Percentiles rank a stretch among this genome's conserved stretches.
Conservation (phyloP, 495 filamentous ascomycete genomes). For the Parmelia sp. region DNA sequence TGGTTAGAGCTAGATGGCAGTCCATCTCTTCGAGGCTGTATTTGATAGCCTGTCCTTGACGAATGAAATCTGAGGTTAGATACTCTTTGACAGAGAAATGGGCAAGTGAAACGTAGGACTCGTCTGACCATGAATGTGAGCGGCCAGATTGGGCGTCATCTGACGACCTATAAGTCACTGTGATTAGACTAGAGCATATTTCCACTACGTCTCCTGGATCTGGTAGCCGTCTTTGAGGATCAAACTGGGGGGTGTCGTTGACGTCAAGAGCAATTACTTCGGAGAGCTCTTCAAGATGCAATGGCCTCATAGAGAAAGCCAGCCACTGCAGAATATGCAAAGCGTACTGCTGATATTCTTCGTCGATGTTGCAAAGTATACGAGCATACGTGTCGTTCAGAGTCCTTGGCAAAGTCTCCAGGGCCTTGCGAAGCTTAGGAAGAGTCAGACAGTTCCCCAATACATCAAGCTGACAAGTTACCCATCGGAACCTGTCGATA, state of each 20-base stretch:
- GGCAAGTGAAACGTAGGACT: neutral
- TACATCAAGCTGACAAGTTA: conserved; percentile 35
- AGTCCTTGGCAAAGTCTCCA: conserved; percentile 31
- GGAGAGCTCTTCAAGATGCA: conserved; percentile 28
- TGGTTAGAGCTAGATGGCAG: neutral
- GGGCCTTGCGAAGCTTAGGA: conserved; percentile 26
- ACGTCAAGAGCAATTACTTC: conserved; percentile 22
- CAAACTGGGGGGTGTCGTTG: neutral
- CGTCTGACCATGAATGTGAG: neutral
- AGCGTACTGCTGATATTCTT: conserved; percentile 20
- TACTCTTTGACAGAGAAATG: conserved; percentile 4
- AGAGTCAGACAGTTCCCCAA: conserved; percentile 31
- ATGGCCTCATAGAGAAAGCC: conserved; percentile 24
- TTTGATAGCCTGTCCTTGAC: neutral
- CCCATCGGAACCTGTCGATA: conserved; percentile 39
- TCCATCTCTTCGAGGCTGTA: neutral
- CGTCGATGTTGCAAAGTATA: conserved; percentile 31
- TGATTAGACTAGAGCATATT: conserved; percentile 23
- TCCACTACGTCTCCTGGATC: conserved; percentile 17
- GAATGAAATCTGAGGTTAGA: neutral
- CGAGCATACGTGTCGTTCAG: conserved; percentile 37
- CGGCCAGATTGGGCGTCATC: neutral
- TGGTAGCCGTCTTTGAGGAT: conserved; percentile 12
- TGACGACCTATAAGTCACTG: neutral
- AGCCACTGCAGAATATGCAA: conserved; percentile 32